Percentiles rank a stretch among this genome's conserved stretches.
phyloP scores from a whole-genome alignment of 2,329 filamentous ascomycete species.

The Neonectria ditissima region DNA sequence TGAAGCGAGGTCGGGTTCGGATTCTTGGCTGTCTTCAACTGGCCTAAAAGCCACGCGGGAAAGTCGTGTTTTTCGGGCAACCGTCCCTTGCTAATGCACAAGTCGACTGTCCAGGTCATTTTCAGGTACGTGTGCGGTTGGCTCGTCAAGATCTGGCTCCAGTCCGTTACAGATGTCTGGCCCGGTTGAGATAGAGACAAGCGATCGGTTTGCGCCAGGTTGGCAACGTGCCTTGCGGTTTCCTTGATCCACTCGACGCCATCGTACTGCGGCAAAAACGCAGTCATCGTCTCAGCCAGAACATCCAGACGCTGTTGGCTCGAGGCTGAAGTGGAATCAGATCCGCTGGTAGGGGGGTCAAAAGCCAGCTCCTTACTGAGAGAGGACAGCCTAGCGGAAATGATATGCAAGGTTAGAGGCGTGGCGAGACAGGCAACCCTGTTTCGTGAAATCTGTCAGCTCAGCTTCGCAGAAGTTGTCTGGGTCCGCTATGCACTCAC shows the following conservation, averaged over 20 bases:
- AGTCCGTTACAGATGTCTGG: not conserved
- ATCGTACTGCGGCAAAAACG: not conserved
- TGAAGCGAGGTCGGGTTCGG: not conserved
- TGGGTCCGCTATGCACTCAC: not conserved
- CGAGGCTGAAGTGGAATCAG: not conserved
- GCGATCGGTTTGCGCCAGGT: not conserved
- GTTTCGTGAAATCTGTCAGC: not conserved
- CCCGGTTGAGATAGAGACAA: not conserved
- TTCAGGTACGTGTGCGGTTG: not conserved
- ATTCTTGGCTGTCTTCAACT: not conserved
- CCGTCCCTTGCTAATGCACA: constrained; percentile 5
- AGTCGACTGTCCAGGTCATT: constrained; percentile 5
- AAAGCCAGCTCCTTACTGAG: not conserved
- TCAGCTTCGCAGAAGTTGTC: not conserved
- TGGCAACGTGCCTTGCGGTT: constrained; percentile 1
- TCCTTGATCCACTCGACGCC: constrained; percentile 4
- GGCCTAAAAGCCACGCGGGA: not conserved
- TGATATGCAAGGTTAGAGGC: not conserved
- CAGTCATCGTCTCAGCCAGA: not conserved
- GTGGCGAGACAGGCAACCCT: constrained; percentile 6
- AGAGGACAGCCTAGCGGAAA: not conserved
- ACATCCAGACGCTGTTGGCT: not conserved
- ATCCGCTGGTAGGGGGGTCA: not conserved
- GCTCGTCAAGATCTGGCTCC: not conserved
- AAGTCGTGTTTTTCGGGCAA: constrained; percentile 4